Evolutionary conservation across 2,329 filamentous ascomycete genomes (phyloP).

Genomic region (Paramyrothecium roridum): DNA sequence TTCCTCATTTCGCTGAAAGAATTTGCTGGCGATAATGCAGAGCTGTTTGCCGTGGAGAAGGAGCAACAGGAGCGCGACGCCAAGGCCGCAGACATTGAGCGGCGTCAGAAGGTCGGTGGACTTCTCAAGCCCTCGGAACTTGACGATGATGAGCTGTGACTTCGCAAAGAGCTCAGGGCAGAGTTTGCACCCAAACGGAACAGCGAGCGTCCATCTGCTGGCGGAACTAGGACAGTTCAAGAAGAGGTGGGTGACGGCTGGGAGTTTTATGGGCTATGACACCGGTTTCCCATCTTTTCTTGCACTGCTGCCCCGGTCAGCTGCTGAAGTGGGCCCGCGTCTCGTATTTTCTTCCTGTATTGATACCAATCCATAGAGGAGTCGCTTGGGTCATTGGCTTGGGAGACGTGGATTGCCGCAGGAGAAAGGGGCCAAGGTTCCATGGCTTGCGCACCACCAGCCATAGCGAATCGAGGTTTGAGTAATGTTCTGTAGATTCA

Average conservation of each 20-base stretch:
- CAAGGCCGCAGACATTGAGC: slow-evolving; percentile 84
- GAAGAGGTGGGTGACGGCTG: slow-evolving; percentile 51
- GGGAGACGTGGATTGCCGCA: background rate
- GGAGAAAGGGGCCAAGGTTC: background rate
- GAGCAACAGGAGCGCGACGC: slow-evolving; percentile 86
- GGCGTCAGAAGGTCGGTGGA: slow-evolving; percentile 91
- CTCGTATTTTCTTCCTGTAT: slow-evolving; percentile 22
- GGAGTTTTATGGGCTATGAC: slow-evolving; percentile 61
- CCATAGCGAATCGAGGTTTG: background rate
- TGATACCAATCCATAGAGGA: slow-evolving; percentile 28
- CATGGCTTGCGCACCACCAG: background rate
- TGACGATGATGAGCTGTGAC: slow-evolving; percentile 89
- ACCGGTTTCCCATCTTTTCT: background rate
- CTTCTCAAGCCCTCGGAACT: slow-evolving; percentile 97
- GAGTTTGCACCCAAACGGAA: slow-evolving; percentile 49
- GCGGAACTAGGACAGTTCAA: slow-evolving; percentile 19
- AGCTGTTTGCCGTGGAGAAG: slow-evolving; percentile 90
- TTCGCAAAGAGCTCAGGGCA: slow-evolving; percentile 62
- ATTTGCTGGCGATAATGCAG: slow-evolving; percentile 91
- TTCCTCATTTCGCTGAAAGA: slow-evolving; percentile 98
- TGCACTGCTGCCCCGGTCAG: background rate
- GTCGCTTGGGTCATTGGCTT: slow-evolving; percentile 4
- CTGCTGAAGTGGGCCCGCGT: background rate
- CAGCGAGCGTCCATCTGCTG: slow-evolving; percentile 9
- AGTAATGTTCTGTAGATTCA: too few relatives aligned